Conservation (phyloP, 1,139 yeast genomes). For the Magnusiomyces suaveolens region DNA sequence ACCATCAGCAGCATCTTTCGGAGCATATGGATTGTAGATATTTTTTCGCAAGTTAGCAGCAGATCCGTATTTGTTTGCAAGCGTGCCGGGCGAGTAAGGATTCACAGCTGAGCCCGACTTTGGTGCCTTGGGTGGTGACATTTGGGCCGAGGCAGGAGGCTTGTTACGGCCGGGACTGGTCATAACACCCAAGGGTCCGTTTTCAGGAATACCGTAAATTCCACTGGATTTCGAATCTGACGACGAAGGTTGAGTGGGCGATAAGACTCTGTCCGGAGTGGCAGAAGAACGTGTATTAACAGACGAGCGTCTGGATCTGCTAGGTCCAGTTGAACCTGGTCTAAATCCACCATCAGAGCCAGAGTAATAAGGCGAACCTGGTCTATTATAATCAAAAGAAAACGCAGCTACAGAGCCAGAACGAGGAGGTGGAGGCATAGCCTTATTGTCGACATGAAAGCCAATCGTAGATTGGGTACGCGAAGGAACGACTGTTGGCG, state of each 20-base stretch:
- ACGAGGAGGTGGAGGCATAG: not conserved
- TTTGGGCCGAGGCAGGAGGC: not conserved
- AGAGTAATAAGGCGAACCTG: not conserved
- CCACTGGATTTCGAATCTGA: conserved; percentile 4
- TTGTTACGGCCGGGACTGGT: not conserved
- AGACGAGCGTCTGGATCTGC: not conserved
- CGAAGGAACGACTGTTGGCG: conserved; percentile 5
- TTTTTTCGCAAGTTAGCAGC: conserved; percentile 1
- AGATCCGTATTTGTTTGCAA: conserved; percentile 13
- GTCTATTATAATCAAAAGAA: not conserved
- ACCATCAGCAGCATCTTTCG: conserved; percentile 5
- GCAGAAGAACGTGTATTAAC: not conserved
- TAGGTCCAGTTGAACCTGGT: conserved; percentile 6
- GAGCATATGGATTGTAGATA: conserved; percentile 16
- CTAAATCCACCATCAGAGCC: conserved; percentile 1
- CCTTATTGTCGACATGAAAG: conserved; percentile 2
- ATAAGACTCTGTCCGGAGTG: conserved; percentile 2
- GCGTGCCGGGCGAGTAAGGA: conserved; percentile 15
- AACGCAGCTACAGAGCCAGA: conserved; percentile 1
- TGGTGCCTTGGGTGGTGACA: conserved; percentile 11
- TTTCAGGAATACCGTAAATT: conserved; percentile 1
- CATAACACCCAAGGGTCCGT: conserved; percentile 4
- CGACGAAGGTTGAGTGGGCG: not conserved
- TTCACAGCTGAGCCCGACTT: conserved; percentile 16
- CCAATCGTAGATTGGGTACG: conserved; percentile 12